A percentile compares a stretch with the other conserved stretches of the same genome.
Evolutionary conservation across 2,329 filamentous ascomycete genomes (phyloP).

Genomic region (Pseudogymnoascus sp.): DNA sequence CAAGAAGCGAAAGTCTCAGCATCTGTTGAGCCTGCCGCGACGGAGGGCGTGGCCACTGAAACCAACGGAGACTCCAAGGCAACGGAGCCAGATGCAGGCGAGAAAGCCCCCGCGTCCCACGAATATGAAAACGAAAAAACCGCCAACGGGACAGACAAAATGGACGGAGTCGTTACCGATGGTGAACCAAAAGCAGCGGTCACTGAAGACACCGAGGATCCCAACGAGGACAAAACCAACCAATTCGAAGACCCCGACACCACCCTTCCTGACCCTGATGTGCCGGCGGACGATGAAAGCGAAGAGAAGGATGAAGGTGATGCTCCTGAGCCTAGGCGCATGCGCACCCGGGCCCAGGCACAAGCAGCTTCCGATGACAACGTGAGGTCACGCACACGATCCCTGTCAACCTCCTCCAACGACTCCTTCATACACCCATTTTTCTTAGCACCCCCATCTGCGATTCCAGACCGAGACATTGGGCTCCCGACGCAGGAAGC

Average conservation of each 20-base stretch:
- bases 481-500: slow-evolving; percentile 67
- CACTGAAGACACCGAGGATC: neutral
- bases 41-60: neutral
- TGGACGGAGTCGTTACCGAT: neutral
- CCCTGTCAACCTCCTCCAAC: slow-evolving; percentile 35
- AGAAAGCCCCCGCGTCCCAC: neutral
- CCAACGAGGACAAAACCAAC: neutral
- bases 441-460: slow-evolving; percentile 56
- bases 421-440: slow-evolving; percentile 62
- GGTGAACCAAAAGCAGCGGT: neutral
- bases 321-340: slow-evolving; percentile 38
- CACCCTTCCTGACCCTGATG: slow-evolving; percentile 3
- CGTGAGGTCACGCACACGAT: slow-evolving; percentile 25
- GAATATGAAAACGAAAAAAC: neutral
- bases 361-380: slow-evolving; percentile 34
- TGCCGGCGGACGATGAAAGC: neutral
- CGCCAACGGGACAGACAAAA: neutral
- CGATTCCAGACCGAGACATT: slow-evolving; percentile 59
- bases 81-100: neutral
- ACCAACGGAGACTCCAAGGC: neutral
- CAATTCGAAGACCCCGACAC: slow-evolving; percentile 6
- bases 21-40: neutral
- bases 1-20: neutral
- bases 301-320: slow-evolving; percentile 33
- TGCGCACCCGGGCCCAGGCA: slow-evolving; percentile 47